These are phyloP conservation scores for Craterostigma plantagineum DNA, from an alignment of 257 asterid genomes.

Conservation along the genomic window DNA sequence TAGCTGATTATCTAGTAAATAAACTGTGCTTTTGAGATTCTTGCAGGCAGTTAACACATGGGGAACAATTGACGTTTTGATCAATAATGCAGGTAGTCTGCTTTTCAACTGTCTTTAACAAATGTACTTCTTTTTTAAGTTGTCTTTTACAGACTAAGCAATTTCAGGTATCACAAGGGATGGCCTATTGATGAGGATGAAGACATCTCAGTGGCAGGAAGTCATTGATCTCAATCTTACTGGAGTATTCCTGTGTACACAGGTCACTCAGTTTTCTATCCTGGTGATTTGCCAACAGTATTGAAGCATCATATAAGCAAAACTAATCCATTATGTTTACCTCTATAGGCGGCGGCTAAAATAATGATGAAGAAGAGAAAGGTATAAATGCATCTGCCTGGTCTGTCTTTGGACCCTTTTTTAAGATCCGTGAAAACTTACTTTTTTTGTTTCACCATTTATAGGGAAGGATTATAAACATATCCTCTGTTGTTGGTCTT, in stretches of 20 bases:
- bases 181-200: conserved; percentile 92
- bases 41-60: conserved; percentile 81
- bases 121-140: neutral
- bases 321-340: conserved; percentile 4
- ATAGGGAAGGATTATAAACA: conserved; percentile 88
- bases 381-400: conserved; percentile 28
- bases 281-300: conserved; percentile 1
- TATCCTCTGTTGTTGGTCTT: conserved; percentile 91
- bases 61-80: conserved; percentile 79
- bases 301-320: neutral
- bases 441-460: neutral
- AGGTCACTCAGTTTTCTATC: conserved; percentile 23
- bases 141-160: neutral
- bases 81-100: conserved; percentile 75
- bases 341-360: conserved; percentile 84
- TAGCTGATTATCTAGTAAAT: neutral
- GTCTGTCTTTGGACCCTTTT: too few relatives aligned
- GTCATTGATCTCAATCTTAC: conserved; percentile 92
- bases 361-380: conserved; percentile 93
- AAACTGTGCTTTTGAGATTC: neutral
- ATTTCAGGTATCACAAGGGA: conserved; percentile 82
- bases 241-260: conserved; percentile 86
- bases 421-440: too few relatives aligned
- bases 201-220: conserved; percentile 84
- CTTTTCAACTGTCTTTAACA: conserved; percentile 5